Conservation (phyloP, 2,329 filamentous ascomycete genomes). For the Cytospora leucostoma region DNA sequence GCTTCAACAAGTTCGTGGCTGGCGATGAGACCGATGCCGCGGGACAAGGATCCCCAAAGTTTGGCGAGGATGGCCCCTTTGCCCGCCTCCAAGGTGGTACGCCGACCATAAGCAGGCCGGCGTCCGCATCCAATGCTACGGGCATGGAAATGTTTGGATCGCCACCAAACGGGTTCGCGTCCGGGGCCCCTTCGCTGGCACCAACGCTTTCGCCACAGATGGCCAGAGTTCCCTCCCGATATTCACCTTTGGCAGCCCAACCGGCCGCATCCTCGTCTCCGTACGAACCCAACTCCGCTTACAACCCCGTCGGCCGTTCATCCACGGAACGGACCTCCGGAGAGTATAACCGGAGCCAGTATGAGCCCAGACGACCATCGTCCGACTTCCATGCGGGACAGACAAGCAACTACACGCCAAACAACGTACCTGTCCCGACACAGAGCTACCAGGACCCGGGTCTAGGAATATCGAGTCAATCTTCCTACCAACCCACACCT, state of each 20-base stretch:
- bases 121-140: constrained; percentile 63
- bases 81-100: constrained; percentile 76
- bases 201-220: constrained; percentile 40
- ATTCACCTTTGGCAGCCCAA: constrained; percentile 45
- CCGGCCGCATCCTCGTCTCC: constrained; percentile 32
- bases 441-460: constrained; percentile 36
- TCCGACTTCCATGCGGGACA: constrained; percentile 42
- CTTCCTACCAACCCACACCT: constrained; percentile 32
- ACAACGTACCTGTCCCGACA: constrained; percentile 34
- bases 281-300: constrained; percentile 34
- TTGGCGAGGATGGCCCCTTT: constrained; percentile 75
- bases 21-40: constrained; percentile 78
- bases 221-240: constrained; percentile 53
- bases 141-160: constrained; percentile 76
- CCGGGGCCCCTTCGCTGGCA: constrained; percentile 37
- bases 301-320: constrained; percentile 40
- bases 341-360: constrained; percentile 43
- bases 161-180: constrained; percentile 35
- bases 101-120: constrained; percentile 72
- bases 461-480: constrained; percentile 32
- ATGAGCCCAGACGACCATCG: constrained; percentile 45
- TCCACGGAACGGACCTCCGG: constrained; percentile 49
- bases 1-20: constrained; percentile 94
- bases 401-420: constrained; percentile 39
- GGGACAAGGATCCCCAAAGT: constrained; percentile 58